Percentiles rank a stretch among this genome's conserved stretches.
These are phyloP conservation scores for Xylaria scruposa DNA, from an alignment of 495 filamentous ascomycete genomes.

Conservation along the genomic window DNA sequence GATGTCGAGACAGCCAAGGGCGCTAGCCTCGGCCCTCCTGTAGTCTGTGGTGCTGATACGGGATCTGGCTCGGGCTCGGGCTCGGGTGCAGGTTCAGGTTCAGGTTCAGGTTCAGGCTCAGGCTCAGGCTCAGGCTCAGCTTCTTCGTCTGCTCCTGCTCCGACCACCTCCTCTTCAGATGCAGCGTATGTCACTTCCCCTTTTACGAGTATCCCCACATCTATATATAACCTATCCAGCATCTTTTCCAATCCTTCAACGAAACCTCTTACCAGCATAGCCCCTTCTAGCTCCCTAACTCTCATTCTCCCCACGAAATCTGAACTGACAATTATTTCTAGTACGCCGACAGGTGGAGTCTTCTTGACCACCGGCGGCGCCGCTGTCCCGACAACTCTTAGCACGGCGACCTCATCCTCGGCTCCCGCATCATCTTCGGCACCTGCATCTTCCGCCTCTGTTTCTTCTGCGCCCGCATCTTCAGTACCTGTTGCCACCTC, in stretches of 20 bases:
- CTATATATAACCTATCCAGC: neutral
- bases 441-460: conserved; percentile 24
- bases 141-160: conserved; percentile 20
- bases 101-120: conserved; percentile 34
- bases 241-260: neutral
- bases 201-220: neutral
- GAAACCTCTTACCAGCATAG: neutral
- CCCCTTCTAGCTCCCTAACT: neutral
- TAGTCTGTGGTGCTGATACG: conserved; percentile 35
- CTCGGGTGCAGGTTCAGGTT: conserved; percentile 23
- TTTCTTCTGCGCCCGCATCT: conserved; percentile 27
- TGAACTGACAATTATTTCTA: conserved; percentile 32
- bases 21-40: conserved; percentile 37
- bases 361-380: conserved; percentile 38
- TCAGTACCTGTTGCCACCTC: conserved; percentile 29
- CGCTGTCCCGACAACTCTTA: conserved; percentile 32
- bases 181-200: conserved; percentile 25
- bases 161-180: conserved; percentile 14
- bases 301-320: conserved; percentile 15
- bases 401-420: conserved; percentile 34
- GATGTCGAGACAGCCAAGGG: conserved; percentile 56
- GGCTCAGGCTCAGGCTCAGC: conserved; percentile 21
- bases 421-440: conserved; percentile 31
- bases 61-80: conserved; percentile 24
- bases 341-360: conserved; percentile 38